Evolutionary conservation across 2,329 filamentous ascomycete genomes (phyloP).

Genomic region (Bisporella sp.): DNA sequence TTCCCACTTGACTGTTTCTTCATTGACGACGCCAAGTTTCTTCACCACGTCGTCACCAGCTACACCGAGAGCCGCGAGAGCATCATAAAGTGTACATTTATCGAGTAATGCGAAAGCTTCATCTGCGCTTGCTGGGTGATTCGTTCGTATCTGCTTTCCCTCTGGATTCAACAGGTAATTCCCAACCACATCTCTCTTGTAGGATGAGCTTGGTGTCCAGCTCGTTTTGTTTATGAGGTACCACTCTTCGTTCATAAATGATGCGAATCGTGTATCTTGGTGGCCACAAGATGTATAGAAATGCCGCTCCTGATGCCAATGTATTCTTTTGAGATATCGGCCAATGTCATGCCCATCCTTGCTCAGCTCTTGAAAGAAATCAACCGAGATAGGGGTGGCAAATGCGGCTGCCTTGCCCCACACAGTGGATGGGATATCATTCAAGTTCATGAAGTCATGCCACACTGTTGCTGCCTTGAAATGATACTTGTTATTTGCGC

Average conservation of each 20-base stretch:
- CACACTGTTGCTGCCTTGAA: constrained; percentile 11
- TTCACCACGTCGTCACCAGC: constrained; percentile 18
- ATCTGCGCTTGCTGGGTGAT: constrained; percentile 9
- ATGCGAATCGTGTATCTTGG: constrained; percentile 9
- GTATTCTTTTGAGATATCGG: constrained; percentile 14
- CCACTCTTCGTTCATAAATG: constrained; percentile 18
- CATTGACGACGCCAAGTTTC: constrained; percentile 10
- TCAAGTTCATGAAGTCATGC: constrained; percentile 13
- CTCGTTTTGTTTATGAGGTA: constrained; percentile 17
- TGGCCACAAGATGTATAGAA: constrained; percentile 18
- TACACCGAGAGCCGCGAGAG: constrained; percentile 21
- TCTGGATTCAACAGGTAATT: constrained; percentile 5
- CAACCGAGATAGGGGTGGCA: constrained; percentile 12
- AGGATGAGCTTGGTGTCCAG: constrained; percentile 8
- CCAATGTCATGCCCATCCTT: constrained; percentile 16
- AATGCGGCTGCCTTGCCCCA: constrained; percentile 21
- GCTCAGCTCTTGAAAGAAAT: constrained; percentile 14
- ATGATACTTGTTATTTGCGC: constrained; percentile 22
- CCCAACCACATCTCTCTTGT: neutral
- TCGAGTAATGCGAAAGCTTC: constrained; percentile 19
- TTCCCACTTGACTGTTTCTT: neutral
- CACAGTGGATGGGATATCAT: constrained; percentile 15
- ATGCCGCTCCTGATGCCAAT: constrained; percentile 15
- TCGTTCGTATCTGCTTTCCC: neutral
- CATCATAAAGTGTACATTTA: constrained; percentile 22